Evolutionary conservation across 1,139 yeast species (phyloP), one percentile per base, ranked within the genome.

Genomic region (Lodderomyces jiufengensis): DNA sequence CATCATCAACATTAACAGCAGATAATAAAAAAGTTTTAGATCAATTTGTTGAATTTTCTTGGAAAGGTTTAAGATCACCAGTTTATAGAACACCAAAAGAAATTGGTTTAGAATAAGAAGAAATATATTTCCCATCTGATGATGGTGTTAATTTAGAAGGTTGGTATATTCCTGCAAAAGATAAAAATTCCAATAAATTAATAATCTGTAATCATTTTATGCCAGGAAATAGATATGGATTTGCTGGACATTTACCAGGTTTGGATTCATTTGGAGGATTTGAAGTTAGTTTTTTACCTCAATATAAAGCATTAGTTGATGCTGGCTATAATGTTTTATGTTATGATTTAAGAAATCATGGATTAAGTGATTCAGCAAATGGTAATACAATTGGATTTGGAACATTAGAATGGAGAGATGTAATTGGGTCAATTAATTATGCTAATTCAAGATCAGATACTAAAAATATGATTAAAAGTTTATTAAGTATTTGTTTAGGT

Each of bases 401-500:
- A 10, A 23, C 15, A 18, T 31, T 31, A 1, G 33, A 31, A 24
- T 31, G 24, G 8, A 27, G 33, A 16, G 33, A 31, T 24, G 33
- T 31, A 5, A 31, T 31, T 24, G 33, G 33, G 6, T 31, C 33
- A 11, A 24, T 31, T 20, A 14, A 31, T 20, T 25, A 31, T 26
- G 34, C 20, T 14, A 31, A 31, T 9, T 26, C 26, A 6, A 26
- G 34, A 20, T 9, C 11, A 21, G 34, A 31, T n/a, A 25, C 29
- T 9, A 31, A 25, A 15, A 9, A 31, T 18, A 25, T 31, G 34
- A 16, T 10, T 5, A 14, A 24, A 18, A 29, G 29, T 3, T 25
- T 31, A 14, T 31, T 31, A 25, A 31, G 34, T 26, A 31, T 31
- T 13, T 31, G 34, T 14, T 31, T 31, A 27, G 34, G 34, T 25